Percentiles rank a stretch among this genome's conserved stretches.
Conservation (phyloP, 2,329 filamentous ascomycete species). For the Fusarium sulawesiense region DNA sequence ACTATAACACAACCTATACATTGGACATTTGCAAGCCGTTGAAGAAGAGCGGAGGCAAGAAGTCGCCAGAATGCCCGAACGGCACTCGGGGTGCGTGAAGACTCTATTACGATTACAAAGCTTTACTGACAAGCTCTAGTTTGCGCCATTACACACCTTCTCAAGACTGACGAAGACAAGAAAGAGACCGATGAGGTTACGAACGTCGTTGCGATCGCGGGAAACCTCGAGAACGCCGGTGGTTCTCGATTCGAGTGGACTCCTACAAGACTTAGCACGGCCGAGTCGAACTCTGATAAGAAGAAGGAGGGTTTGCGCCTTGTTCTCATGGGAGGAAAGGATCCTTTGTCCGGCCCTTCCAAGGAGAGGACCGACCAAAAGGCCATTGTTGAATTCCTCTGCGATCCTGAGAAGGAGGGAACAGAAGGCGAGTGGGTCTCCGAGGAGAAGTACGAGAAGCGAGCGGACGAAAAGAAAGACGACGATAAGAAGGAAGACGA, state of each 20-base stretch:
- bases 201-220: constrained; percentile 78
- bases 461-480: constrained; percentile 46
- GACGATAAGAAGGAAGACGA: constrained; percentile 48
- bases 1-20: constrained; percentile 81
- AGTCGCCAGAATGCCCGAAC: constrained; percentile 72
- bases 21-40: constrained; percentile 80
- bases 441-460: constrained; percentile 64
- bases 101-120: not conserved
- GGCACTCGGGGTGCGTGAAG: constrained; percentile 72
- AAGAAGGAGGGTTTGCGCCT: constrained; percentile 78
- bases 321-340: constrained; percentile 71
- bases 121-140: constrained; percentile 60
- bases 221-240: constrained; percentile 70
- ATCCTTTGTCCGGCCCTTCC: constrained; percentile 61
- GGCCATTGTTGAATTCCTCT: constrained; percentile 87
- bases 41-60: constrained; percentile 67
- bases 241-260: constrained; percentile 73
- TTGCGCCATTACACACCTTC: constrained; percentile 76
- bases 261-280: constrained; percentile 72
- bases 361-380: constrained; percentile 70
- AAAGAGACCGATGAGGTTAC: constrained; percentile 52
- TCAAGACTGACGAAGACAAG: constrained; percentile 56
- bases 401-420: constrained; percentile 77
- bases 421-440: constrained; percentile 75
- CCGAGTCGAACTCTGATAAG: constrained; percentile 71